Conservation (phyloP, 352 stramenopile species). For the Phytophthora multivora region DNA sequence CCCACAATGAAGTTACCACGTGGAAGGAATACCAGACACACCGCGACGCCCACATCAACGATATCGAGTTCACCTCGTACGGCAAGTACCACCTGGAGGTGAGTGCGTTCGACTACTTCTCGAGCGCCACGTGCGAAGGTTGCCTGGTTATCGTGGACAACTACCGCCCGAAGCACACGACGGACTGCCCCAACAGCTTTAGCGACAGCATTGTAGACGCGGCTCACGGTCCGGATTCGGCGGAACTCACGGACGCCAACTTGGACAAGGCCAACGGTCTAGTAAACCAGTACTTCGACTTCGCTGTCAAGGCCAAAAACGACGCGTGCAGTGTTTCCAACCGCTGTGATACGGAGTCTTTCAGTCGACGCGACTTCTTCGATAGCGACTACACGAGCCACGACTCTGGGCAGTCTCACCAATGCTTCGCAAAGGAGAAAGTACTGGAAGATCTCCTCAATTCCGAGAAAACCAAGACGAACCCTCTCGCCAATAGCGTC, state of each 20-base stretch:
- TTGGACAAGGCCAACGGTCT: slow-evolving; percentile 31
- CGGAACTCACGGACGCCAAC: slow-evolving; percentile 38
- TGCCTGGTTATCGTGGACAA: slow-evolving; percentile 65
- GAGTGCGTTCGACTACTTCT: slow-evolving; percentile 56
- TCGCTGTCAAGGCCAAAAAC: slow-evolving; percentile 45
- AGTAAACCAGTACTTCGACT: slow-evolving; percentile 45
- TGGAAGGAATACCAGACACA: slow-evolving; percentile 64
- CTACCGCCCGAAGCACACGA: slow-evolving; percentile 46
- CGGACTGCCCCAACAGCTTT: slow-evolving; percentile 43
- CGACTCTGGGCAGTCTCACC: slow-evolving; percentile 13
- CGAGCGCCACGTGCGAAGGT: slow-evolving; percentile 42
- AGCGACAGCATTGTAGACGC: slow-evolving; percentile 32
- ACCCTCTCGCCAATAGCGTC: slow-evolving; percentile 36
- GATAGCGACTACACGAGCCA: slow-evolving; percentile 24
- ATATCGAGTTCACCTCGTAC: slow-evolving; percentile 43
- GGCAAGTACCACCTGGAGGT: slow-evolving; percentile 65
- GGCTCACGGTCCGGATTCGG: slow-evolving; percentile 5
- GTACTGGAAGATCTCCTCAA: slow-evolving; percentile 34
- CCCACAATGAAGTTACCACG: slow-evolving; percentile 20
- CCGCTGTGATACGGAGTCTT: too few species aligned
- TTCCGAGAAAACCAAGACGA: slow-evolving; percentile 26
- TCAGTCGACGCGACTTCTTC: slow-evolving; percentile 36
- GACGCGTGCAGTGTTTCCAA: slow-evolving; percentile 38
- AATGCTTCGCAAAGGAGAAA: slow-evolving; percentile 40
- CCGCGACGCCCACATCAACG: slow-evolving; percentile 43